These are phyloP conservation scores for Tylopilus sp. DNA, from an alignment of 768 basidiomycete species.

Conservation along the genomic window DNA sequence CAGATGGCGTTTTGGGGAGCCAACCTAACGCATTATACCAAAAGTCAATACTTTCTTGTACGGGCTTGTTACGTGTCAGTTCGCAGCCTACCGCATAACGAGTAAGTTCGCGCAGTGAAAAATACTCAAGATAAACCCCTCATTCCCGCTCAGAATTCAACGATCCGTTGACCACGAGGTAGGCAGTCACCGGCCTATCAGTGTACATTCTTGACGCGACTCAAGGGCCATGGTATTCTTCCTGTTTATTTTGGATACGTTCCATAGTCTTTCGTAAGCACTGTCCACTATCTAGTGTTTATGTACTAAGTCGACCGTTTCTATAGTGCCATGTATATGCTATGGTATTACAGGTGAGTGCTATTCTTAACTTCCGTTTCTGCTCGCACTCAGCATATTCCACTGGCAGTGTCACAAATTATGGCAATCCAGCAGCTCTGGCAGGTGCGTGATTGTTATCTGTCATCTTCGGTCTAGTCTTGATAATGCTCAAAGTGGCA, in stretches of 20 bases:
- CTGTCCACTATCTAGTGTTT: not conserved
- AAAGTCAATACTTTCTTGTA: constrained; percentile 20
- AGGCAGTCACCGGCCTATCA: not conserved
- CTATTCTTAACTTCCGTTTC: not conserved
- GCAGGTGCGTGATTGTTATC: not conserved
- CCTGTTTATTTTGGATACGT: constrained; percentile 18
- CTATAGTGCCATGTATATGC: constrained; percentile 16
- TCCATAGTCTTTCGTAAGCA: constrained; percentile 19
- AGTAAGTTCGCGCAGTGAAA: too few relatives aligned
- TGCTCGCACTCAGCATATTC: not conserved
- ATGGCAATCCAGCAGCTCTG: constrained; percentile 13
- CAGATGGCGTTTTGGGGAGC: too few relatives aligned
- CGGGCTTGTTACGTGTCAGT: not conserved
- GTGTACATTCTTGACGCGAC: not conserved
- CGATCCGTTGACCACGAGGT: constrained; percentile 12
- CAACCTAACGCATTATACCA: not conserved
- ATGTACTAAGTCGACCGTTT: not conserved
- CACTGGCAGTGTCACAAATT: constrained; percentile 18
- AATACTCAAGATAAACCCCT: not conserved
- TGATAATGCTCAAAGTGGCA: constrained; percentile 29
- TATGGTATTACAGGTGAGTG: constrained; percentile 18
- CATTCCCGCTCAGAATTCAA: constrained; percentile 9
- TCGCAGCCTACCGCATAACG: constrained; percentile 32
- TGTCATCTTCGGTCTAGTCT: not conserved
- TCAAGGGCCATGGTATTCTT: constrained; percentile 16